Percentiles rank a stretch among this genome's conserved stretches.
These are phyloP conservation scores for Piromyces sp. DNA, from an alignment of 192 early-diverging fungal species.

Conservation along the genomic window DNA sequence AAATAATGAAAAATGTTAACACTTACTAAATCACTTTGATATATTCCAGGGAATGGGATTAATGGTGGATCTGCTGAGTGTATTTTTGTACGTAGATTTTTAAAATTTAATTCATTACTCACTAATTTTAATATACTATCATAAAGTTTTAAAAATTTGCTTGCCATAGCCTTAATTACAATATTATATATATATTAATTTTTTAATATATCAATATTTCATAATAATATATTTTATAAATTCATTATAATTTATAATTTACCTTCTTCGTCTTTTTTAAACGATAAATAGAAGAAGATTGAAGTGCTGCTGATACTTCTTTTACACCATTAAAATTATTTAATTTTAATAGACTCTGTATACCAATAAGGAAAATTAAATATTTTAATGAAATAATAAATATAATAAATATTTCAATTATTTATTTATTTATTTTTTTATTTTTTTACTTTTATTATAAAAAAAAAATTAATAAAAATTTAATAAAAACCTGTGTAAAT, in stretches of 20 bases:
- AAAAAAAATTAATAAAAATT: not conserved
- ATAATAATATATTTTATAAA: too few species aligned
- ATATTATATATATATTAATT: too few species aligned
- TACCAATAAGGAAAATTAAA: too few species aligned
- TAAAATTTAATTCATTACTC: constrained; percentile 35
- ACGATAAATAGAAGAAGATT: constrained; percentile 27
- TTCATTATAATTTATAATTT: not conserved
- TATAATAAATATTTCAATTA: not conserved
- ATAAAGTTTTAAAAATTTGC: constrained; percentile 21
- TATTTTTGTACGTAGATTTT: constrained; percentile 24
- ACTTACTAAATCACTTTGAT: constrained; percentile 34
- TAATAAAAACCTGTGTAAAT: constrained; percentile 11
- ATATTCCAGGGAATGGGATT: constrained; percentile 39
- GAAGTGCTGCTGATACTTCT: constrained; percentile 34
- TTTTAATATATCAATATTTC: too few species aligned
- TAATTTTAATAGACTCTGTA: constrained; percentile 19
- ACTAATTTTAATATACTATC: constrained; percentile 23
- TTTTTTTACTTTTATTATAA: too few species aligned
- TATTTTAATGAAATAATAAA: not conserved
- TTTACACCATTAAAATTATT: constrained; percentile 41
- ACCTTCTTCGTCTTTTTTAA: constrained; percentile 32
- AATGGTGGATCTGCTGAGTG: constrained; percentile 28
- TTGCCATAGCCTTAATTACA: constrained; percentile 7
- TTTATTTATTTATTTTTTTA: not conserved
- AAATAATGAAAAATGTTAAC: not conserved